A percentile compares a stretch with the other conserved stretches of the same genome.
phyloP scores from a whole-genome alignment of 106 monocot species.

The Hemerocallis citrina region DNA sequence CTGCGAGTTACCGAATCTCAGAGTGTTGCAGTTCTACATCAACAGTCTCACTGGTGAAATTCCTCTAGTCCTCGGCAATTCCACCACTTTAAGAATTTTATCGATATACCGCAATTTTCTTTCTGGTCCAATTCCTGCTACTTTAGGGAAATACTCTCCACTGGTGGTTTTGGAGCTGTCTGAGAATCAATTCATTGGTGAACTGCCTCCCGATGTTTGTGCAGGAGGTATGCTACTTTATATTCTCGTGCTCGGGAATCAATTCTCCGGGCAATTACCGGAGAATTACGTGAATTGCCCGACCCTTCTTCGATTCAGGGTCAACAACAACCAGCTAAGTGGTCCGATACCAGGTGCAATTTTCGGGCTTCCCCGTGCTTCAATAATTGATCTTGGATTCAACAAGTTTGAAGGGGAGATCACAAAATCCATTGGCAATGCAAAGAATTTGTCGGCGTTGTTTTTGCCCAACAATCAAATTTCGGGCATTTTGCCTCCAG shows the following conservation, averaged over 20 bases:
- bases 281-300: constrained; percentile 45
- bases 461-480: constrained; percentile 66
- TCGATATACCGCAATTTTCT: constrained; percentile 74
- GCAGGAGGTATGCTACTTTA: constrained; percentile 48
- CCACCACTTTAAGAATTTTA: constrained; percentile 53
- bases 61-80: constrained; percentile 56
- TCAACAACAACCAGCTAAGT: constrained; percentile 50
- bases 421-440: constrained; percentile 42
- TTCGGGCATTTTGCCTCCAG: constrained; percentile 48
- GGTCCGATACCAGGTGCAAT: constrained; percentile 50
- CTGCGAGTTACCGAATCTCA: constrained; percentile 45
- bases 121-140: constrained; percentile 51
- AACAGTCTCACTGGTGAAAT: constrained; percentile 72
- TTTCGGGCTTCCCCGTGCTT: constrained; percentile 58
- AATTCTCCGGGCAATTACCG: constrained; percentile 55
- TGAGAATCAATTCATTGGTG: constrained; percentile 71
- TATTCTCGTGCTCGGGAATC: constrained; percentile 56
- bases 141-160: constrained; percentile 51
- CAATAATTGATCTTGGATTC: constrained; percentile 70
- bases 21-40: constrained; percentile 64
- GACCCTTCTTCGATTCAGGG: constrained; percentile 66
- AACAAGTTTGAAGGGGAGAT: constrained; percentile 65
- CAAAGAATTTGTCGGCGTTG: constrained; percentile 67
- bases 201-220: constrained; percentile 54
- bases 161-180: constrained; percentile 69